Base-by-base conservation (phyloP, 768 basidiomycete species). In the Suillus americanus region DNA sequence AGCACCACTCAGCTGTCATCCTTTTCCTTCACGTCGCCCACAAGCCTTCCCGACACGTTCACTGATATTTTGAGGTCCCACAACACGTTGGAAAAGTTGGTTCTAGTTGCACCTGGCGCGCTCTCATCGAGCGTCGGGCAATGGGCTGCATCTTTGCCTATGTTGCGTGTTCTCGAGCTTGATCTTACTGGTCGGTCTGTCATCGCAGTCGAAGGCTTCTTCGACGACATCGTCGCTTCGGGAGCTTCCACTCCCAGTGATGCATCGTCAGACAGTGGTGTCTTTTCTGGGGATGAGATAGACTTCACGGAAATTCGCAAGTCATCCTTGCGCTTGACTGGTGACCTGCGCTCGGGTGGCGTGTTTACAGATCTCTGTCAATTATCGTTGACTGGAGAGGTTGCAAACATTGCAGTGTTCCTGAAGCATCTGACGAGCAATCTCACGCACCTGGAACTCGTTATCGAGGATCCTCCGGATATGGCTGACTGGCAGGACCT, bases 401-500 rank as follows among this genome's bases (percentile, higher is more conserved):
- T 85, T 9, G 81, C 84, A 8, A 90, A 88, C 73, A 85, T 92
- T 63, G 85, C 85, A 12, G 85, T 87, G 8, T 93, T 92, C 79
- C 75, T 92, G 68, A 86, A 83, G 69, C 89, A 91, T 70, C 73
- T 92, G 69, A 82, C 86, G 23, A 86, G 84, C 73, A 80, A 83
- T n/a, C 76, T 92, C 71, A 79, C 81, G n/a, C 82, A 84, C 60
- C 80, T 93, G 61, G 91, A 92, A 57, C 84, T 93, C 45, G 80
- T 88, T 73, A 89, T 93, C 68, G 91, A 93, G 67, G 91, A 93
- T 69, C 90, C 91, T 18, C 89, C 90, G 25, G 86, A 87, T 71
- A 82, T 83, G 64, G 83, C 82, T 9, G 90, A 92, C 70, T 93
- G 91, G 91, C 86, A 85, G 65, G 86, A 91, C 67, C 80, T 92